Evolutionary conservation across 352 stramenopile genomes (phyloP).

Genomic region (Pythium myriotylum): DNA sequence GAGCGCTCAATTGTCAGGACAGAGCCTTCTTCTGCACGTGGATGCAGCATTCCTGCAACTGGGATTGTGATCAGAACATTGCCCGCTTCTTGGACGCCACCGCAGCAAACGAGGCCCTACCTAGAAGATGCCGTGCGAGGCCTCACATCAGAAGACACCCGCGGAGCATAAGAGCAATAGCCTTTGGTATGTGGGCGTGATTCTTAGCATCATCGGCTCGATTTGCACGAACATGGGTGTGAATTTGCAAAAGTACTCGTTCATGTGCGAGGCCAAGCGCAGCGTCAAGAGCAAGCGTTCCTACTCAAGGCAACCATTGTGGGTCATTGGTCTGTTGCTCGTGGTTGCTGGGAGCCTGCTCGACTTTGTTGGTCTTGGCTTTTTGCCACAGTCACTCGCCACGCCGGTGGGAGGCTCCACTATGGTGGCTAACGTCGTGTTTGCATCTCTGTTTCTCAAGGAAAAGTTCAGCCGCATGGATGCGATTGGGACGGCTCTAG

Average conservation of each 20-base stretch:
- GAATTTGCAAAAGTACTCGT: constrained; percentile 90
- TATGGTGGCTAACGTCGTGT: constrained; percentile 85
- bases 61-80: too few relatives aligned
- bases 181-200: constrained; percentile 81
- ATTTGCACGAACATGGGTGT: constrained; percentile 84
- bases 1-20: too few relatives aligned
- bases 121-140: not conserved
- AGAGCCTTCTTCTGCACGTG: not conserved
- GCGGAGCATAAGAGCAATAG: constrained; percentile 1
- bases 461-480: constrained; percentile 69
- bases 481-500: constrained; percentile 62
- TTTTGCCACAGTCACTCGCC: constrained; percentile 79
- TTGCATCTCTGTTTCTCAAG: constrained; percentile 79
- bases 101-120: not conserved
- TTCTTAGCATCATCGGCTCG: constrained; percentile 71
- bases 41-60: too few relatives aligned
- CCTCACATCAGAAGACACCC: not conserved
- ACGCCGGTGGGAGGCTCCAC: constrained; percentile 78
- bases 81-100: not conserved
- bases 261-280: constrained; percentile 81
- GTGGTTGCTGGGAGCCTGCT: constrained; percentile 70
- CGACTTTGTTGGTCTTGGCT: constrained; percentile 80
- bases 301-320: constrained; percentile 78
- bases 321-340: constrained; percentile 75
- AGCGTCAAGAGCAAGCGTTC: constrained; percentile 55